phyloP scores from a whole-genome alignment of 1,139 yeast genomes.

The Pichia sp. region DNA sequence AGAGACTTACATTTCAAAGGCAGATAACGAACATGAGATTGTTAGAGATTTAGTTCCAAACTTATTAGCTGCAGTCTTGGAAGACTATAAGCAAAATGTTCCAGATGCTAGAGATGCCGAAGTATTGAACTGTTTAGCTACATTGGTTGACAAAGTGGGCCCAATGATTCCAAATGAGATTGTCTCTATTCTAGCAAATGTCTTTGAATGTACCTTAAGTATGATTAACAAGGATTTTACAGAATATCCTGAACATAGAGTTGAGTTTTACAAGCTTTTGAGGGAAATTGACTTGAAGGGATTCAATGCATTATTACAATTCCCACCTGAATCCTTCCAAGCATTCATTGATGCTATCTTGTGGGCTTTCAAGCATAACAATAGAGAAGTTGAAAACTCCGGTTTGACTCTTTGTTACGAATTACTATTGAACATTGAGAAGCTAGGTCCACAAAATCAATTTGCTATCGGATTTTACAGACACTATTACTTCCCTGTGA shows the following conservation, averaged over 20 bases:
- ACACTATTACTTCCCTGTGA: constrained; percentile 80
- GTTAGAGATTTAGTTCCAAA: constrained; percentile 82
- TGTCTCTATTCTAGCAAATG: constrained; percentile 78
- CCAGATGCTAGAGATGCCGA: constrained; percentile 99
- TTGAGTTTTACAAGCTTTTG: constrained; percentile 85
- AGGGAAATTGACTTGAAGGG: constrained; percentile 82
- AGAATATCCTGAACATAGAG: constrained; percentile 97
- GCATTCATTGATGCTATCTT: constrained; percentile 87
- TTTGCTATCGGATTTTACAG: constrained; percentile 84
- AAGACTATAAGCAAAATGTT: constrained; percentile 81
- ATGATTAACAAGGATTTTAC: constrained; percentile 95
- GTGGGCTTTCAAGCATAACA: constrained; percentile 98
- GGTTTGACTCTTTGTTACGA: constrained; percentile 81
- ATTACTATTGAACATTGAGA: constrained; percentile 75
- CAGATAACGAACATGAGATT: constrained; percentile 80
- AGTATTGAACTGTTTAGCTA: constrained; percentile 90
- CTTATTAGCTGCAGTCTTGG: constrained; percentile 75
- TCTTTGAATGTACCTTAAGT: constrained; percentile 87
- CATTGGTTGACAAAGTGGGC: constrained; percentile 83
- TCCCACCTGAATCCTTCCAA: constrained; percentile 90
- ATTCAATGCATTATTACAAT: constrained; percentile 77
- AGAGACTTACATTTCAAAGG: constrained; percentile 83
- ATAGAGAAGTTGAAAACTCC: constrained; percentile 89
- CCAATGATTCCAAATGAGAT: constrained; percentile 87
- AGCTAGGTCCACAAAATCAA: constrained; percentile 57